Evolutionary conservation across 2,329 filamentous ascomycete species (phyloP), one percentile per base, ranked within the genome.

Genomic region (Neodidymelliopsis sp.): DNA sequence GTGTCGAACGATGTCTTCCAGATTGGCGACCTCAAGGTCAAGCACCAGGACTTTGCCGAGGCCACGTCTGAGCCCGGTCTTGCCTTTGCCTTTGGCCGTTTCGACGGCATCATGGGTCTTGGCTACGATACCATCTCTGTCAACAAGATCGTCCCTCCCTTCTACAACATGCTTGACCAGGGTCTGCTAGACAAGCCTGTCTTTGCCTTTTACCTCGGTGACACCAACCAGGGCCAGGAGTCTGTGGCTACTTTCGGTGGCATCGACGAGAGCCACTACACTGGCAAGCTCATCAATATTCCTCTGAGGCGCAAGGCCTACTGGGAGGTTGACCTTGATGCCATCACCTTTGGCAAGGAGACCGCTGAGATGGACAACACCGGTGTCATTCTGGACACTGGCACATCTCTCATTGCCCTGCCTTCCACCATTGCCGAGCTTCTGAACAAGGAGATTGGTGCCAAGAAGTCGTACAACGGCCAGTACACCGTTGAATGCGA

Each of bases 301-400:
- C 94, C 94, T 45, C 85, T 99, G 64, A 90, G 94, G 75, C 90
- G 94, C 74, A 97, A 97, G 88, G 94, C 94, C 38, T 99, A 99
- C 84, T 99, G 94, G 94, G 94, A 99, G 83, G 93, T 99, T 46
- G 92, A 97, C 69, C 86, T 99, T 54, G 88, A 97, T 69, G 83
- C 91, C 58, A 94, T 99, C 77, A 86, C 88, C 46, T 91, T 97
- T 59, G 95, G 94, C 65, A 83, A 92, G 42, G 84, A 89, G 70
- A 87, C 85, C 60, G 92, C 92, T 54, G 89, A 96, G 75, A 86
- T 97, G 59, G 93, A 97, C 60, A 85, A 90, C 81, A 97, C 91
- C 50, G 95, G 94, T 78, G 90, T 91, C 66, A 97, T 99, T 60
- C 89, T 99, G 54, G 94, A 99, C 82, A 99, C 94, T 46, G 94